Evolutionary conservation across 2,329 filamentous ascomycete genomes (phyloP), one percentile per base, ranked within the genome.

Genomic region (Didymella sp.): DNA sequence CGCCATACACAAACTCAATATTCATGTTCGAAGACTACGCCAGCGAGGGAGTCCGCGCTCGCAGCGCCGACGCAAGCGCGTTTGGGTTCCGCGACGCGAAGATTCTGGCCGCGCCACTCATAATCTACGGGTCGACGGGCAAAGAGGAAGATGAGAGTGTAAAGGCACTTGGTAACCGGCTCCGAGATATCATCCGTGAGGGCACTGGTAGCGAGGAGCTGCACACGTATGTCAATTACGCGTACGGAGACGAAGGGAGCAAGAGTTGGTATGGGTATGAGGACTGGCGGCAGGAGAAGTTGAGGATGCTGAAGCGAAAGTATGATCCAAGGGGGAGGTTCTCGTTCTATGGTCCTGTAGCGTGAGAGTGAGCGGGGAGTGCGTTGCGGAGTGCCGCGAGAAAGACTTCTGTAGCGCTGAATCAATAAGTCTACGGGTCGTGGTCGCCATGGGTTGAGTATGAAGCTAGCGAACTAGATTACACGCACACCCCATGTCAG

Each of bases 1-100:
- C 49, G 63, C 60, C 67, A 0, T 69, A 66, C 51, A 58, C 45
- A 6, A 68, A 74, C 60, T 79, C 78, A 1, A 72, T 84, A 41
- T 82, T 85, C 71, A 80, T 85, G 78, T 82, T 86, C 51, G 84
- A 87, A 64, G 81, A 81, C 3, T 86, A 86, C 69, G 78, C 82
- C 1, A 71, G 67, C 7, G 68, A 78, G 21, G 83, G 78, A 1
- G 78, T 85, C 2, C 65, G 77, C 49, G 71, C 68, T 0, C 63
- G 81, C 35, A 58, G 68, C 42, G 62, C 59, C 24, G 65, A 68
- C 9, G 73, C 76, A 1, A 76, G 77, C 3, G 81, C 82, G 1
- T 85, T 79, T 54, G 76, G 81, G 17, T 79, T 78, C 69, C 78
- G 83, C 2, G 60, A 67, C 1, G 78, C 80, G 1, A 47, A 56